Percentiles rank a stretch among this genome's conserved stretches.
These are phyloP conservation scores for Pezicula neosporulosa DNA, from an alignment of 2,329 filamentous ascomycete genomes.

Conservation along the genomic window DNA sequence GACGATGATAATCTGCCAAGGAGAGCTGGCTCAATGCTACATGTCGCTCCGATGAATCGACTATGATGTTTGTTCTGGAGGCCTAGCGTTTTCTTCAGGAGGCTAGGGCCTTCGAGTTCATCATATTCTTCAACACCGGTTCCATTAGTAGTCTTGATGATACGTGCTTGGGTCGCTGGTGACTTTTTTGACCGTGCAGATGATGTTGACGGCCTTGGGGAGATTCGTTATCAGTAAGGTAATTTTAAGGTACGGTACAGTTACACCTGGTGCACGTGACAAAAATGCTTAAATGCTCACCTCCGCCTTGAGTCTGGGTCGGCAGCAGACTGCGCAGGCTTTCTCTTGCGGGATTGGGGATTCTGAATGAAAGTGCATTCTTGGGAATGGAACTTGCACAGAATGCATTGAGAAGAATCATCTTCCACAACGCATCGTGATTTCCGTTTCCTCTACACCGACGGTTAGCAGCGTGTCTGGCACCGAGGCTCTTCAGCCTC, in stretches of 20 bases:
- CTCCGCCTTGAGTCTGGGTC: conserved; percentile 20
- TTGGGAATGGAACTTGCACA: conserved; percentile 72
- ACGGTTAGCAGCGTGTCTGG: background rate
- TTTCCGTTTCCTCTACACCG: conserved; percentile 22
- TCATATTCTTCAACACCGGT: conserved; percentile 66
- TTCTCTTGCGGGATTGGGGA: conserved; percentile 74
- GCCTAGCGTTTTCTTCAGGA: conserved; percentile 68
- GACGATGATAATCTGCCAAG: conserved; percentile 76
- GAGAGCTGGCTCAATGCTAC: conserved; percentile 74
- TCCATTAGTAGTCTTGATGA: conserved; percentile 58
- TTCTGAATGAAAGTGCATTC: conserved; percentile 75
- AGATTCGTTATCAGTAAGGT: conserved; percentile 32
- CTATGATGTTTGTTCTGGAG: conserved; percentile 73
- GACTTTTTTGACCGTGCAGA: conserved; percentile 44
- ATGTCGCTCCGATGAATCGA: conserved; percentile 77
- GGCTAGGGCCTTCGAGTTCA: conserved; percentile 60
- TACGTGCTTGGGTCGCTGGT: conserved; percentile 39
- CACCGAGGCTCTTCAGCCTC: background rate
- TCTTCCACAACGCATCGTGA: conserved; percentile 69
- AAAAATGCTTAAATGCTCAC: conserved; percentile 4
- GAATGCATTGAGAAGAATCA: conserved; percentile 65
- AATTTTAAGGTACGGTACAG: background rate
- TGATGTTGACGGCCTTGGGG: conserved; percentile 46
- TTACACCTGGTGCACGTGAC: background rate
- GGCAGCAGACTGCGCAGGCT: conserved; percentile 56